A percentile compares a stretch with the other conserved stretches of the same genome.
Conservation (phyloP, 495 filamentous ascomycete species). For the Aspergillus nanangensis region DNA sequence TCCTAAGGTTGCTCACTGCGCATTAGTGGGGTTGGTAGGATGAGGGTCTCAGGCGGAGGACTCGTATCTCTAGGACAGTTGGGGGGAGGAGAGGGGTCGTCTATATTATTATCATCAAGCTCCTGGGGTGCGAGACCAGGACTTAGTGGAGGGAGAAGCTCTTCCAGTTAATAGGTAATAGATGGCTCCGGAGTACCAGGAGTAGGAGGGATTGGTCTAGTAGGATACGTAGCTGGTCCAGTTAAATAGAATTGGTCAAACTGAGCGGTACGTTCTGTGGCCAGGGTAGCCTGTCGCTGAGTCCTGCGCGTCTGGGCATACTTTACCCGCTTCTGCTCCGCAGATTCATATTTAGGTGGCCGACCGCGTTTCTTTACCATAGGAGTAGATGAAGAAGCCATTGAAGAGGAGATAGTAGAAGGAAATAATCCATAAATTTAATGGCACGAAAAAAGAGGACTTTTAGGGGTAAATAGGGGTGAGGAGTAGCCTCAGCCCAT, state of each 20-base stretch:
- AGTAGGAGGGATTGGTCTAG: not conserved
- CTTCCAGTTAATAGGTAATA: not conserved
- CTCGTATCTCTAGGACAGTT: not conserved
- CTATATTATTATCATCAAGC: not conserved
- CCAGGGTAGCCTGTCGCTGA: not conserved
- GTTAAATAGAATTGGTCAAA: not conserved
- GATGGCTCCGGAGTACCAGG: not conserved
- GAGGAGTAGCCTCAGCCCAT: no score
- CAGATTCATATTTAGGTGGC: not conserved
- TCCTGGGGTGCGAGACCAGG: not conserved
- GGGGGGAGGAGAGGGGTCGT: not conserved
- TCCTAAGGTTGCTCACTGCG: not conserved
- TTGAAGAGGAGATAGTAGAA: not conserved
- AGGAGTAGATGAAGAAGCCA: not conserved
- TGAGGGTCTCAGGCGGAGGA: not conserved
- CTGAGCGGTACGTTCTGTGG: not conserved
- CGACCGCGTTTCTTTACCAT: not conserved
- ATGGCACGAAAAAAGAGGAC: not conserved
- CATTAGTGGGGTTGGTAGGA: not conserved
- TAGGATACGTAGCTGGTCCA: not conserved
- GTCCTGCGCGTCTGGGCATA: not conserved
- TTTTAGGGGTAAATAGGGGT: no score
- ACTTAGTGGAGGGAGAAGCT: not conserved
- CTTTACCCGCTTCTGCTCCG: not conserved
- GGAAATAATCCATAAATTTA: no score